Evolutionary conservation across 208 protist genomes (phyloP), one percentile per base, ranked within the genome.

Genomic region (Trypanosoma cruzi): DNA sequence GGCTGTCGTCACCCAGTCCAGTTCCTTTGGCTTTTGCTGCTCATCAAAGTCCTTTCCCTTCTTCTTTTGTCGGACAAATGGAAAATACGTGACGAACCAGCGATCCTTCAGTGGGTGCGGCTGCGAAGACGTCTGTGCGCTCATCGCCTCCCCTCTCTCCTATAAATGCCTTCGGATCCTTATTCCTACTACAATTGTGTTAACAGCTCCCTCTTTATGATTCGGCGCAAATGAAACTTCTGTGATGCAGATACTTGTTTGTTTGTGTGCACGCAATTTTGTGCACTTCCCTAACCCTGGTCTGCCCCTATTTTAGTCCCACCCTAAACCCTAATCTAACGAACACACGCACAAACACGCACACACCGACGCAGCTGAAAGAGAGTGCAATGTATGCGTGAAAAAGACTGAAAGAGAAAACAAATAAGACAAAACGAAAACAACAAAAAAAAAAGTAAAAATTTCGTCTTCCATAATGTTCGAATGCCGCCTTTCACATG

Each of bases 51-150:
- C 62, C 32, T 84, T 73, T n/a, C 68, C 75, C 48, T 88, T 86
- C 36, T 60, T 60, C n/a, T 72, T 71, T 24, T 20, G 42, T 26
- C 65, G 36, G 1, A 77, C 62, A 42, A 79, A 69, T 13, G 79
- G 82, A 37, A 89, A 89, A 73, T 93, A 96, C 52, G 83, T 91
- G 11, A 94, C 79, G 63, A 84, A 88, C 88, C 90, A 96, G 32
- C 85, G 82, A 57, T 91, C 83, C 80, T 91, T 93, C 26, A 96
- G 76, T 22, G 63, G 75, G 60, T 94, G 88, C 49, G 84, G 73
- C 74, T 79, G 71, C 13, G 14, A 22, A 28, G 62, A 11, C 26
- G 55, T 10, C 0, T 26, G 8, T 44, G 13, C 53, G 40, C 61
- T 70, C 72, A 70, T 87, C 49, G 7, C n/a, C 32, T 63, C 26